Evolutionary conservation across 192 early-diverging fungal species (phyloP).

Genomic region (Backusella luteola): DNA sequence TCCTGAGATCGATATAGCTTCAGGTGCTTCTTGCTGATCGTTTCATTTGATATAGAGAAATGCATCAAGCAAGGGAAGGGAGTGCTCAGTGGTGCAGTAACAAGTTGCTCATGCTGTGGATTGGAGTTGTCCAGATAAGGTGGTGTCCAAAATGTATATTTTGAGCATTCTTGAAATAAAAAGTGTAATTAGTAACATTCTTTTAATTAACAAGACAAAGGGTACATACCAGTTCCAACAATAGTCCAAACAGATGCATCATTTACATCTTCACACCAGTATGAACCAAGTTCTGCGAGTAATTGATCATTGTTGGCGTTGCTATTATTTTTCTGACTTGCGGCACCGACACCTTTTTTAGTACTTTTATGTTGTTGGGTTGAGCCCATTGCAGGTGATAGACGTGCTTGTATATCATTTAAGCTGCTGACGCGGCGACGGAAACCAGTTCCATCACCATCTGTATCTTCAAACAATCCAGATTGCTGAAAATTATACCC

Average conservation of each 20-base stretch:
- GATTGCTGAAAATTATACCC: neutral
- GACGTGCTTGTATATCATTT: conserved; percentile 20
- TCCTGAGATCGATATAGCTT: conserved; percentile 1
- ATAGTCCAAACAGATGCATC: conserved; percentile 90
- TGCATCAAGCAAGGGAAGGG: conserved; percentile 16
- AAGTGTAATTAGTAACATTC: neutral
- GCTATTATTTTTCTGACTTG: neutral
- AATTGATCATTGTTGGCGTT: neutral
- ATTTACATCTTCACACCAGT: conserved; percentile 74
- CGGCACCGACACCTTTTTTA: neutral
- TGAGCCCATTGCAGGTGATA: neutral
- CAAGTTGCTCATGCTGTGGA: neutral
- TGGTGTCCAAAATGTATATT: conserved; percentile 50
- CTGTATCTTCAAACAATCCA: neutral
- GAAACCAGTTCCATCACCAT: conserved; percentile 16
- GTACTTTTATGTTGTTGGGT: neutral
- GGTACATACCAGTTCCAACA: conserved; percentile 62
- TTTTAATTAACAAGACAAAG: neutral
- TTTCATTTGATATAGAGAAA: conserved; percentile 24
- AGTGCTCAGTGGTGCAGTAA: neutral
- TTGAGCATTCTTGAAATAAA: conserved; percentile 41
- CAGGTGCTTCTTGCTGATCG: neutral
- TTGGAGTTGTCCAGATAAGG: conserved; percentile 15
- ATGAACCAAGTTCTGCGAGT: conserved; percentile 29
- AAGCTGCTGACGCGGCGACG: conserved; percentile 52